Conservation (phyloP, 495 filamentous ascomycete species). For the Pyrenula aspistea region DNA sequence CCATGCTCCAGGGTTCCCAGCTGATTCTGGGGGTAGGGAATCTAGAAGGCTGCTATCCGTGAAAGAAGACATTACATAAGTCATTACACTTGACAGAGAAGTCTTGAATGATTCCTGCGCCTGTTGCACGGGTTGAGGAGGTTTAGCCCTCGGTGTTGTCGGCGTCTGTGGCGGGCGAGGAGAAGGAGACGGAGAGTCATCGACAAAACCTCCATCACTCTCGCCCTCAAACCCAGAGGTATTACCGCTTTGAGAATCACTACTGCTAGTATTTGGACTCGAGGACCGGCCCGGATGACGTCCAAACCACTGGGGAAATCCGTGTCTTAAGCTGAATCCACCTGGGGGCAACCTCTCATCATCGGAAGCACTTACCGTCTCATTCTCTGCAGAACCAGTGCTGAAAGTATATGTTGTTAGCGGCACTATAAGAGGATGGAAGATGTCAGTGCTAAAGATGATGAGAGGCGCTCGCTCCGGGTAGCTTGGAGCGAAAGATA, state of each 20-base stretch:
- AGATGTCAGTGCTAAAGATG: conserved; percentile 81
- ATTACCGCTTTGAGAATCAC: conserved; percentile 6
- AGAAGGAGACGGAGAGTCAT: conserved; percentile 14
- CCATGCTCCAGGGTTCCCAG: conserved; percentile 82
- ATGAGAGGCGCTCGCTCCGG: conserved; percentile 70
- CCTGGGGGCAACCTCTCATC: conserved; percentile 74
- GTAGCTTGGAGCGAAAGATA: conserved; percentile 75
- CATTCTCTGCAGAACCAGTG: conserved; percentile 52
- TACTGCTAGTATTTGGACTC: conserved; percentile 25
- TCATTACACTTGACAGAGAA: conserved; percentile 48
- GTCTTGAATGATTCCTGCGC: conserved; percentile 13
- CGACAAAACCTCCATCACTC: not conserved
- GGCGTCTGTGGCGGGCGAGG: conserved; percentile 3
- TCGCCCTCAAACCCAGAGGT: not conserved
- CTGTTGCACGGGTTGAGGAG: not conserved
- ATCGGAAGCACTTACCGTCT: conserved; percentile 68
- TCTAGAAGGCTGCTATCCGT: conserved; percentile 67
- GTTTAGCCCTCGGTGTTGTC: conserved; percentile 9
- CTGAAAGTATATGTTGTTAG: conserved; percentile 85
- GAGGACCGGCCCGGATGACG: conserved; percentile 17
- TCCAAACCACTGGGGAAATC: conserved; percentile 82
- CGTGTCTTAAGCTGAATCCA: conserved; percentile 76
- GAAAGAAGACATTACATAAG: conserved; percentile 74
- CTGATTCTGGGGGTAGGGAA: conserved; percentile 63
- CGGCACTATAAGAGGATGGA: conserved; percentile 85